Base-by-base conservation (phyloP, 2,329 filamentous ascomycete species). In the Corinectria fuckeliana region DNA sequence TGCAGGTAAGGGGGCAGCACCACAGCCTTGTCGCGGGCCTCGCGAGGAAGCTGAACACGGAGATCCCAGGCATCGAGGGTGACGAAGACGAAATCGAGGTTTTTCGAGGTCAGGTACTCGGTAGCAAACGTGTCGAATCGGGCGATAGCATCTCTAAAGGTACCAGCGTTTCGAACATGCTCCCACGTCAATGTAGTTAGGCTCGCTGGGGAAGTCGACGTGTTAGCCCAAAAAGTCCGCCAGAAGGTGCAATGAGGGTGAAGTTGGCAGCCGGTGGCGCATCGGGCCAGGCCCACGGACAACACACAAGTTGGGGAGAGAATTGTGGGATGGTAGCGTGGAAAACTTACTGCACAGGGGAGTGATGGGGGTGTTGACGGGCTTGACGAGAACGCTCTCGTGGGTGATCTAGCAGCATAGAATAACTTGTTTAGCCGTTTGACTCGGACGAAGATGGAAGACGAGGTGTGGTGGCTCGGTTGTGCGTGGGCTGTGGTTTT, bases 31-130 rank as follows among this genome's bases (percentile, higher is more conserved):
- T 99, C 95, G 72, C 95, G 92, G 74, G 95, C 95, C 82, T 99
- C 95, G 65, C 95, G 92, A 47, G 95, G 95, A 74, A 99, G 87
- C 83, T 99, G 95, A 58, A 99, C 95, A 69, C 95, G 92, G 61
- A 99, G 88, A 76, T 99, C 95, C 95, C 95, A 99, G 44, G 94
- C 93, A 78, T 98, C 96, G 71, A 99, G 88, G 39, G 95, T 99
- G 62, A 99, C 95, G 77, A 99, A 99, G 66, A 96, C 93, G 76
- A 99, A 99, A 72, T 97, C 94, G 74, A 95, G 87, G 76, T 96
- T 95, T 78, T 96, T 93, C 67, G 88, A 89, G 53, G 92, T 88
- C 69, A 99, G 82, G 75, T 97, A 92, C 79, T 99, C 94, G 70
- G 90, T 90, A 73, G 93, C 93, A 77, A 97, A 99, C 64, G 89